Evolutionary conservation across 2,329 filamentous ascomycete genomes (phyloP), one percentile per base, ranked within the genome.

Genomic region (Annulohypoxylon truncatum): DNA sequence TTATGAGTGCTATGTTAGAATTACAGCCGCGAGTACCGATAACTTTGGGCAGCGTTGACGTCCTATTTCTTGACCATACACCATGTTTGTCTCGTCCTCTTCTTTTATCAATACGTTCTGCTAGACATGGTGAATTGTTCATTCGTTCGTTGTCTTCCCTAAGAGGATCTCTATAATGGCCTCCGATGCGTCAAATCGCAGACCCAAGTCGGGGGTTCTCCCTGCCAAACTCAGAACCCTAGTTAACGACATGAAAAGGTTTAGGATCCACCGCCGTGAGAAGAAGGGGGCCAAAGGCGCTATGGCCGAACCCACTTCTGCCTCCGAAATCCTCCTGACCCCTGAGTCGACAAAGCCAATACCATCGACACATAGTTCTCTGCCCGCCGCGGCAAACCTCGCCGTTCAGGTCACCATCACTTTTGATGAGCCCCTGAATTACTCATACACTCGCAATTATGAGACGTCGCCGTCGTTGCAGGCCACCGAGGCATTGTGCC

Each of bases 401-500:
- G 76, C 78, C 29, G 79, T 85, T 13, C 79, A 81, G 24, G 78
- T 84, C 54, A 79, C 79, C 28, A 77, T 84, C 71, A 80, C 77
- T 48, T 85, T 85, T 69, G 80, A 81, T 52, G 79, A 80, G 35
- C 82, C 82, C 5, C 73, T 81, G 48, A 78, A 80, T 46, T 79
- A 79, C 53, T 77, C 80, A 22, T 83, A 84, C 72, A 77, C 72
- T 51, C 79, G 81, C 51, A 80, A 79, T 62, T 87, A 86, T 71
- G 78, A 79, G 58, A 79, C 81, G 62, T 86, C 85, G 1, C 72
- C 79, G 2, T 73, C 71, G 31, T 79, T 87, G 48, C 73, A 77
- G 13, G 79, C 80, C 50, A 81, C 81, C 40, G 80, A 83, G 61
- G 78, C 80, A n/a, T 73, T 86, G 47, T 84, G 82, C 70, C 79